Base-by-base conservation (phyloP, 176 grass and related monocot species). In the Olyra latifolia region DNA sequence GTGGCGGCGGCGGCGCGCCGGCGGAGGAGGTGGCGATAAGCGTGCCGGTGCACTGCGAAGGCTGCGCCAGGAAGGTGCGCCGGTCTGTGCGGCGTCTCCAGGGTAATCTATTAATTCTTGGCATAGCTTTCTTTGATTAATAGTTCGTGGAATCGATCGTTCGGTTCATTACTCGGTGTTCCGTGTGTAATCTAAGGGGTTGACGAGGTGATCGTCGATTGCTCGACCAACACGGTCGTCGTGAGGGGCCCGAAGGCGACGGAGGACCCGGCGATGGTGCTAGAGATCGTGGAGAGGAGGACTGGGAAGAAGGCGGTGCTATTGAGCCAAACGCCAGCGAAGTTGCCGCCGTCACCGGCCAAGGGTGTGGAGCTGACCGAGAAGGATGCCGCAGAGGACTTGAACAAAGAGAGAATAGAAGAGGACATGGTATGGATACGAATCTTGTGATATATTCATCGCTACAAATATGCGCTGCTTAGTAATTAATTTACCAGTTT, bases 31-130 rank as follows among this genome's bases (percentile, higher is more conserved):
- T 87, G 65, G 89, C 89, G 58, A 72, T 94, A 25, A 84, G 76
- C 38, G 87, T 75, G 58, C 69, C 63, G 1, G 80, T 94, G 83
- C 89, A 94, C 83, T 94, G 89, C 63, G 87, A 85, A 24, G 89
- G 81, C 27, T 94, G 89, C 57, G 92, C 61, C 20, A 75, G 87
- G 84, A 91, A 94, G 83, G 12, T 94, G 69, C 82, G 80, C 15
- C 79, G 71, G 13, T 91, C 71, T 8, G 64, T 94, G 5, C 87
- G 59, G 30, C 66, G 84, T 44, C 32, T 87, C 19, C 68, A 89
- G 8, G 86, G 92, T 94, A 85, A 29, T n/a, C n/a, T 50, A 62
- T 53, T 12, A 63, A 23, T 10, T 15, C 29, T 39, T 39, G 1
- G 8, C 19, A 15, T 40, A 14, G 23, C 56, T 77, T 43, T 32